Conservation (phyloP, 306 rosid species). For the Prosopis cineraria region DNA sequence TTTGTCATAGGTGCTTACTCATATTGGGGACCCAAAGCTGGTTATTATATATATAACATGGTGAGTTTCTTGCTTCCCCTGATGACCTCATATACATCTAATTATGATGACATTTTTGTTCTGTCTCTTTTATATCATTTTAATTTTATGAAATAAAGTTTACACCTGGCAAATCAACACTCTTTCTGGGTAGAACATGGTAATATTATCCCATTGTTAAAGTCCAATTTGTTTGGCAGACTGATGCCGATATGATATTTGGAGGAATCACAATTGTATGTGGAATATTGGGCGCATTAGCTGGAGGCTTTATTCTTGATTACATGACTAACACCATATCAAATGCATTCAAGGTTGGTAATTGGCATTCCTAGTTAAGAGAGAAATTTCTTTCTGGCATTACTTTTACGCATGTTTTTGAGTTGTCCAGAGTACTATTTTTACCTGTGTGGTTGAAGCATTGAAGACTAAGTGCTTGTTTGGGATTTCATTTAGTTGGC, state of each 20-base stretch:
- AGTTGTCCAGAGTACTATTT: not conserved
- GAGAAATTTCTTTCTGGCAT: not conserved
- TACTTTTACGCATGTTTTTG: slow-evolving; percentile 25
- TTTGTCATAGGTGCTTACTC: slow-evolving; percentile 89
- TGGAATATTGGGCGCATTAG: slow-evolving; percentile 79
- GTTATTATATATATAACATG: slow-evolving; percentile 76
- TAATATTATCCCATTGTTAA: slow-evolving; percentile 12
- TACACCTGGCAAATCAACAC: slow-evolving; percentile 7
- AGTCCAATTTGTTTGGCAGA: slow-evolving; percentile 48
- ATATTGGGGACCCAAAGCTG: slow-evolving; percentile 95
- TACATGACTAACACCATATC: slow-evolving; percentile 58
- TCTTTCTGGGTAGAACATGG: slow-evolving; percentile 12
- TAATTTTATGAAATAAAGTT: not conserved
- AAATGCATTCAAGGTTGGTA: slow-evolving; percentile 88
- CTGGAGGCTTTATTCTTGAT: slow-evolving; percentile 76
- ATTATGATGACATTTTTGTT: not conserved
- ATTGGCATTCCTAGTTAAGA: slow-evolving; percentile 42
- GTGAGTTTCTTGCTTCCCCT: slow-evolving; percentile 44
- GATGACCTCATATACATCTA: not conserved
- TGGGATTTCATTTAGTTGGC: no score
- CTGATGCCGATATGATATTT: slow-evolving; percentile 74
- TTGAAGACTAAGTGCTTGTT: no score
- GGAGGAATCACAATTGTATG: slow-evolving; percentile 81
- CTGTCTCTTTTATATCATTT: not conserved
- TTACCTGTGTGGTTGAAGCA: not conserved